Evolutionary conservation across 192 early-diverging fungal genomes (phyloP), one percentile per base, ranked within the genome.

Genomic region (Coemansia sp.): DNA sequence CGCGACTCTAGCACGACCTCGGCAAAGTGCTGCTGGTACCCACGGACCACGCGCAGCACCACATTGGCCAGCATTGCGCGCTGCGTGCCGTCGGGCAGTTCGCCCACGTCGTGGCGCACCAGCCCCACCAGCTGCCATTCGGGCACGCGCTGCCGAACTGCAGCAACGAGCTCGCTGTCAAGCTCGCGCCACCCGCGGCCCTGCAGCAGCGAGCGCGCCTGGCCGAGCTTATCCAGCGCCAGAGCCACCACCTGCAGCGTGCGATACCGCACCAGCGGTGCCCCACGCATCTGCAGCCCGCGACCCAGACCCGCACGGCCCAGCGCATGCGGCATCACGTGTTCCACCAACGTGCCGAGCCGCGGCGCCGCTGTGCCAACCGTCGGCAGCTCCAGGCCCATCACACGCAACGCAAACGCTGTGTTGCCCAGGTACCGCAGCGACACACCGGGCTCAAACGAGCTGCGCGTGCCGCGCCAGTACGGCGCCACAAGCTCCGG

Each of bases 401-500:
- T 28, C 12, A 74, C 65, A 44, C 69, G 68, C 31, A 69, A 42
- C 3, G 66, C 72, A 56, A 80, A 71, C 23, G 71, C 59, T 8
- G 72, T 71, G 16, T 59, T 65, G 6, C 67, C 67, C 51, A 80
- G 54, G 35, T 64, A 74, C 42, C 58, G 64, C 40, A 74, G 46
- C 40, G 77, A 64, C 49, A 70, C 52, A 51, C 72, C 67, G 19
- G 77, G 71, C 57, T 80, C 77, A 10, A 80, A 58, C 58, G 72
- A 60, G 32, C 60, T 47, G 10, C 27, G 22, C 42, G 56, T 64
- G 64, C 53, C 64, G 32, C 68, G 71, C 77, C 77, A 80, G 46
- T 67, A 80, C 16, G 77, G 77, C 18, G 77, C 77, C 31, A 74
- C 56, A 21, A 80, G 71, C 60, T 80, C 77, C 9, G 77, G 77